Base-by-base conservation (phyloP, 257 asterid species). In the Asclepias syriaca region DNA sequence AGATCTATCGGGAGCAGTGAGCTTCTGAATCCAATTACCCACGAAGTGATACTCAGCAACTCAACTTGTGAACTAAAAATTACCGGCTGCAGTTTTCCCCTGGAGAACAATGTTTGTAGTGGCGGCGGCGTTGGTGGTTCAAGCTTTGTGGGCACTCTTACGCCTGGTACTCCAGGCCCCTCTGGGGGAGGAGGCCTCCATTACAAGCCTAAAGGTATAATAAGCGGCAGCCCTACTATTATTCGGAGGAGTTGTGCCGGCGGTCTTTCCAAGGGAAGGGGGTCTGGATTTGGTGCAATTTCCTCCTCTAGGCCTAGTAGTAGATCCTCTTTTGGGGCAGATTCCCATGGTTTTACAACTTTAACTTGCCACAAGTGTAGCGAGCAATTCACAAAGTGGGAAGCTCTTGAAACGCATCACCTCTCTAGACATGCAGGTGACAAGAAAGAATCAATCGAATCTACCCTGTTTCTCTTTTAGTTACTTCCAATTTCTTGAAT, bases 1-100 rank as follows among this genome's bases (percentile, higher is more conserved):
- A 85, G 97, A 79, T 91, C 97, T 14, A 89, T 91, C 24, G 96
- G 96, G 0, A 91, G 97, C 79, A 87, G 95, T 70, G 96, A 93
- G 6, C 87, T 93, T 0, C 76, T 91, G 61, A 91, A 88, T 74
- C 96, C 97, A 64, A 89, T 91, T 0, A 87, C 96, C 0, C 96
- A 91, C 55, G 88, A 93, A 65, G 96, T 93, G 6, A 80, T 93
- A 77, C 82, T 91, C 0, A 77, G 84, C 58, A 84, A 88, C 63
- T 85, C 94, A 6, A 87, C 94, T 12, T 89, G 91, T 70, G 96
- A 93, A 65, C 92, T 93, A 40, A 93, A 85, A 68, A 89, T 93
- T 0, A 80, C 85, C 22, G 77, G 86, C 1, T 57, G 43, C 63
- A 84, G 86, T 57, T 84, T 82, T 32, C 83, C 72, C 19, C 57